Conservation (phyloP, 768 basidiomycete species). For the Pleurotus citrinopileatus region DNA sequence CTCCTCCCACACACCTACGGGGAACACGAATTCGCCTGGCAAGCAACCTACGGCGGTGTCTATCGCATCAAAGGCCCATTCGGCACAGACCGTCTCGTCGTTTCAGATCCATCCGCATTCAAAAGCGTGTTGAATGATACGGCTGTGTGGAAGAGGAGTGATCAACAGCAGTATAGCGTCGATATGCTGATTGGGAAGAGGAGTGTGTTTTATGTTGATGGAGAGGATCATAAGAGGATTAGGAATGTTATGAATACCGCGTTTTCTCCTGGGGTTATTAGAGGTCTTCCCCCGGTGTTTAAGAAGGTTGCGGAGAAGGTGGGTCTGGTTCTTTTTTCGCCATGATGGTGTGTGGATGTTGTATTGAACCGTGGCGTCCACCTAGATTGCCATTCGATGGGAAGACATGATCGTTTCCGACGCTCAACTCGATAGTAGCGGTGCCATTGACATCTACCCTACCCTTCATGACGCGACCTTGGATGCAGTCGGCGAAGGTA, state of each 20-base stretch:
- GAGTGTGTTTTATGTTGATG: conserved; percentile 8
- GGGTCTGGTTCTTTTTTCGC: background rate
- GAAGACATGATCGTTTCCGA: conserved; percentile 1
- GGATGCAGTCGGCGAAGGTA: conserved; percentile 11
- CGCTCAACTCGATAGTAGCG: conserved; percentile 6
- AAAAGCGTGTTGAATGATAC: conserved; percentile 12
- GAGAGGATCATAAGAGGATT: conserved; percentile 8
- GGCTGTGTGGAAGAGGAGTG: background rate
- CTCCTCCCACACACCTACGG: conserved; percentile 14
- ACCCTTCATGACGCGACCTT: conserved; percentile 9
- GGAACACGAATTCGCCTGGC: conserved; percentile 14
- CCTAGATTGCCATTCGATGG: conserved; percentile 10
- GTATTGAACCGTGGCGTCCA: background rate
- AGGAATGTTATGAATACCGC: conserved; percentile 14
- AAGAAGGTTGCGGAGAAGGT: conserved; percentile 12
- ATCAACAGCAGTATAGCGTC: conserved; percentile 10
- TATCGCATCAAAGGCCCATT: conserved; percentile 14
- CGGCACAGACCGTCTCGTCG: conserved; percentile 8
- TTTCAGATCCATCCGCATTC: conserved; percentile 10
- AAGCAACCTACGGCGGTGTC: conserved; percentile 10
- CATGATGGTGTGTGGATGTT: background rate
- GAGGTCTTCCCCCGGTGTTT: conserved; percentile 8
- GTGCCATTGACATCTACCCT: conserved; percentile 9
- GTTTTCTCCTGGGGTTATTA: conserved; percentile 13
- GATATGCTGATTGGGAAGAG: conserved; percentile 10